Evolutionary conservation across 2,329 filamentous ascomycete genomes (phyloP).

Genomic region (Claviceps monticola): DNA sequence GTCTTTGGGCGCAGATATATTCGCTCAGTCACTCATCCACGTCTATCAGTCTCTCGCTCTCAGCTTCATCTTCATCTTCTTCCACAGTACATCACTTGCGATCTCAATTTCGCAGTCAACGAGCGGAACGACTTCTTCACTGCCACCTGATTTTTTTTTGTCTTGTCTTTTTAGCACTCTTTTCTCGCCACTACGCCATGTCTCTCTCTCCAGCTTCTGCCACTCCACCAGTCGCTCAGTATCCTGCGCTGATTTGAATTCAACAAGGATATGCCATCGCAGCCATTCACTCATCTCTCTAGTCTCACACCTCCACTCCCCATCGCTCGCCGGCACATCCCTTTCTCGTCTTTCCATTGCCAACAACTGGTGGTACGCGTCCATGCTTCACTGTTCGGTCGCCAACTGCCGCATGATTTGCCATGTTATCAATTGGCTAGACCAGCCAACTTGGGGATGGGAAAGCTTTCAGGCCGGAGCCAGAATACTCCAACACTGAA

Average conservation of each 20-base stretch:
- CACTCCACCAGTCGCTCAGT: background rate
- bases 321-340: slow-evolving; percentile 14
- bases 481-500: background rate
- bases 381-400: slow-evolving; percentile 3
- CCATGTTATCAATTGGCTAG: background rate
- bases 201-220: background rate
- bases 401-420: slow-evolving; percentile 4
- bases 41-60: slow-evolving; percentile 14
- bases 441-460: background rate
- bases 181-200: background rate
- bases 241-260: background rate
- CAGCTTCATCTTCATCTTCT: background rate
- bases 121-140: slow-evolving; percentile 6
- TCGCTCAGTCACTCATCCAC: slow-evolving; percentile 16
- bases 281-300: background rate
- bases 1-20: slow-evolving; percentile 13
- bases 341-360: slow-evolving; percentile 17
- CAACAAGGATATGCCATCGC: background rate
- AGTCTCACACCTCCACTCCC: slow-evolving; percentile 13
- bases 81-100: slow-evolving; percentile 12
- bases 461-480: background rate
- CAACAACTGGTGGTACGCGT: slow-evolving; percentile 7
- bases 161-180: slow-evolving; percentile 2
- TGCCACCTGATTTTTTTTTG: background rate
- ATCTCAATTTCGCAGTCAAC: slow-evolving; percentile 5